These are phyloP conservation scores for Zygosaccharomyces sapae DNA, from an alignment of 1,139 yeast genomes.

Conservation along the genomic window DNA sequence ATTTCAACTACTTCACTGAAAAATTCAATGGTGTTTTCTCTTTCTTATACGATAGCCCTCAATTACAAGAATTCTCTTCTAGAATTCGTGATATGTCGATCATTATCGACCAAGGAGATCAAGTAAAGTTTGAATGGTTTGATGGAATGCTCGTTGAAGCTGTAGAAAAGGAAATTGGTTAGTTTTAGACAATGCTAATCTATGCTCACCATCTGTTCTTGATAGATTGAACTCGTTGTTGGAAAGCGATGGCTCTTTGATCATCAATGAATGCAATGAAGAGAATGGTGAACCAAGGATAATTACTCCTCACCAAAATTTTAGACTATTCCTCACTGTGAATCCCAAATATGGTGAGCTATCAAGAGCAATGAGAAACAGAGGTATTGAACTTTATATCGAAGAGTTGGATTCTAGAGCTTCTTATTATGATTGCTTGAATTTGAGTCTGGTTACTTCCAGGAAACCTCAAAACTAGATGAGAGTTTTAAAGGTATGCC, in stretches of 20 bases:
- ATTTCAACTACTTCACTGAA: constrained; percentile 37
- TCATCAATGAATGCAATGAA: constrained; percentile 82
- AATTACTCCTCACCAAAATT: constrained; percentile 76
- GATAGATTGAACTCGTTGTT: constrained; percentile 89
- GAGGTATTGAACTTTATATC: constrained; percentile 83
- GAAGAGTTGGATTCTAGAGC: constrained; percentile 51
- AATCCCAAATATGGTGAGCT: constrained; percentile 93
- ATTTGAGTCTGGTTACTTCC: constrained; percentile 18
- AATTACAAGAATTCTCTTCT: constrained; percentile 26
- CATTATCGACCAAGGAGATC: constrained; percentile 22
- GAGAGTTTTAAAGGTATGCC: constrained; percentile 5
- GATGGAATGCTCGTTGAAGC: constrained; percentile 93
- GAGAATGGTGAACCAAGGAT: constrained; percentile 79
- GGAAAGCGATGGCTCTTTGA: constrained; percentile 78
- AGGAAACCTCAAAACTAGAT: constrained; percentile 5
- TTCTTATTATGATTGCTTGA: constrained; percentile 47
- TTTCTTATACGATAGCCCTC: constrained; percentile 30
- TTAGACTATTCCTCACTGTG: constrained; percentile 81
- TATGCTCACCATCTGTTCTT: constrained; percentile 91
- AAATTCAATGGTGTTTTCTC: constrained; percentile 34
- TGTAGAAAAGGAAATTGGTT: constrained; percentile 92
- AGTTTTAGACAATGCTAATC: constrained; percentile 88
- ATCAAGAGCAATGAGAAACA: constrained; percentile 96
- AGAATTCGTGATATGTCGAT: constrained; percentile 22
- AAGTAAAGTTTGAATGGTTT: constrained; percentile 89